Evolutionary conservation across 768 basidiomycete genomes (phyloP), one percentile per base, ranked within the genome.

Genomic region (Rhizopogon vinicolor): DNA sequence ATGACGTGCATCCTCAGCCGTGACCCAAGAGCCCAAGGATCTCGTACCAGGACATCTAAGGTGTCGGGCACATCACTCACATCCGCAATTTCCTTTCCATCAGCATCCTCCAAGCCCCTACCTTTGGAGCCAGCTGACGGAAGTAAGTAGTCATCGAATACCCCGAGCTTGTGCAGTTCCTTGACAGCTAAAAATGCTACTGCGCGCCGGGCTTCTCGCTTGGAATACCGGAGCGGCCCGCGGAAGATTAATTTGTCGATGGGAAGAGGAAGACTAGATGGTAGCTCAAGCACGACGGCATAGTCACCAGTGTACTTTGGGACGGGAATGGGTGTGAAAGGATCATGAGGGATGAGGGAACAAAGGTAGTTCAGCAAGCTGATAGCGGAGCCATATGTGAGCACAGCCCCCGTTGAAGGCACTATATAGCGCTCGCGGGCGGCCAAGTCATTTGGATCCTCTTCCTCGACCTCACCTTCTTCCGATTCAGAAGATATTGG

Each of bases 81-180:
- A 54, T 79, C 73, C n/a, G 61, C 58, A 37, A 80, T 70, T 3
- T 65, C 66, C 28, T 72, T 64, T 13, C 79, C 83, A 50, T 86
- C 83, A 0, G 77, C 75, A 60, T 86, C 84, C 52, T 81, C 75
- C 29, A 78, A 74, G 19, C 72, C 76, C 31, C 74, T 75, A 5
- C 75, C 80, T 41, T 73, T 72, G 29, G 78, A 69, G 43, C 76
- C 77, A 13, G 83, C 77, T n/a, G 79, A 74, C 0, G 93, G 93
- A 9, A 93, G 76, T 2, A 96, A 78, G 63, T 89, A 86, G 54
- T 93, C 85, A 62, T 95, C 87, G 60, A 94, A 87, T 5, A 91
- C 86, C 29, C 87, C 80, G n/a, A 91, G 72, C 29, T 75, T 73
- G 57, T 86, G 81, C 14, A 96, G 76, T 2, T 75, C 74, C 60